These are phyloP conservation scores for Amanita jacksonii DNA, from an alignment of 768 basidiomycete genomes.

Conservation along the genomic window DNA sequence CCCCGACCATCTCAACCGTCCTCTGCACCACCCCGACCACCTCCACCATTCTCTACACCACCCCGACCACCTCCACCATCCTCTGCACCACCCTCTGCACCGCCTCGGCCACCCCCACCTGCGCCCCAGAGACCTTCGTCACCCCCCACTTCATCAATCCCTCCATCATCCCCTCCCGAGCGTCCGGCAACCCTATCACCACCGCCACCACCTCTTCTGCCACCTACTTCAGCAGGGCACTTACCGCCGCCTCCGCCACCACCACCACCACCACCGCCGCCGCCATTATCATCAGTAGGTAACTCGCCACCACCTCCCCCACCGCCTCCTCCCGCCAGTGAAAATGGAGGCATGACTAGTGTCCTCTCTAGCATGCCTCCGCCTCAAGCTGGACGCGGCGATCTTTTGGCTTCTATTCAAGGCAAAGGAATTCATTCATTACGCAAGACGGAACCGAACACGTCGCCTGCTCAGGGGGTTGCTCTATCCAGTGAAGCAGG, in stretches of 20 bases:
- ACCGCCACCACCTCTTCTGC: conserved; percentile 9
- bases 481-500: conserved; percentile 25
- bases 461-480: conserved; percentile 23
- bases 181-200: conserved; percentile 19
- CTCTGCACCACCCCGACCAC: conserved; percentile 28
- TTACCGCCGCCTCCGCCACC: conserved; percentile 11
- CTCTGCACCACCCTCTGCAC: conserved; percentile 30
- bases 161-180: conserved; percentile 31
- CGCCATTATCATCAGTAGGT: conserved; percentile 18
- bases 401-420: conserved; percentile 73
- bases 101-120: conserved; percentile 34
- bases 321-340: conserved; percentile 31
- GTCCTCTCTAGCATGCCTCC: conserved; percentile 31
- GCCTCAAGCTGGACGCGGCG: conserved; percentile 49
- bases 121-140: conserved; percentile 13
- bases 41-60: conserved; percentile 25
- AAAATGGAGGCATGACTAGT: conserved; percentile 18
- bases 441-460: conserved; percentile 43
- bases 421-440: conserved; percentile 68
- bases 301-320: neutral
- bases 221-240: conserved; percentile 17
- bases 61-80: conserved; percentile 24
- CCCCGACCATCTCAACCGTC: conserved; percentile 23
- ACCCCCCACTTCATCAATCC: conserved; percentile 19
- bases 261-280: conserved; percentile 11